Conservation (phyloP, 805 yeast genomes). For the Blastobotrys parvus region DNA sequence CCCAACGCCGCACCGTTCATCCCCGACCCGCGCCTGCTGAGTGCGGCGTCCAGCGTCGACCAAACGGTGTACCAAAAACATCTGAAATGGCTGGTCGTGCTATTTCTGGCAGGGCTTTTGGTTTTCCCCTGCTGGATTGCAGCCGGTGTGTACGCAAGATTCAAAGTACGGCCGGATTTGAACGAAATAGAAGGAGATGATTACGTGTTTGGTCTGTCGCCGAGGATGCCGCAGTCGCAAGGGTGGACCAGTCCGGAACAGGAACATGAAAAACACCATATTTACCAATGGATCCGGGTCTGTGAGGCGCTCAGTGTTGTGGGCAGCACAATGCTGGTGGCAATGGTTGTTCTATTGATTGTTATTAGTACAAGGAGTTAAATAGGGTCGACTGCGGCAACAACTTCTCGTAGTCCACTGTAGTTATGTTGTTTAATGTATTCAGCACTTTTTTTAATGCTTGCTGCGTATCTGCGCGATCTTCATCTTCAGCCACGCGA, state of each 20-base stretch:
- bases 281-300: too few relatives aligned
- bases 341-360: too few relatives aligned
- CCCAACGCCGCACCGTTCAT: not conserved
- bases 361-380: too few relatives aligned
- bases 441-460: not conserved
- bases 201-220: not conserved
- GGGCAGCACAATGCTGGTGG: too few relatives aligned
- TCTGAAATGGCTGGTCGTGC: not conserved
- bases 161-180: not conserved
- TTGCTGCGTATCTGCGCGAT: not conserved
- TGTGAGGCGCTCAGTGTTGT: too few relatives aligned
- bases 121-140: conserved; percentile 3
- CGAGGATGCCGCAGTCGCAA: too few relatives aligned
- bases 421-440: not conserved
- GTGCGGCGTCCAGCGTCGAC: not conserved
- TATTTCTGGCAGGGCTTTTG: conserved; percentile 2
- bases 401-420: not conserved
- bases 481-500: not conserved
- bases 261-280: too few relatives aligned
- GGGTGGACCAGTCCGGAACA: too few relatives aligned
- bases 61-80: not conserved
- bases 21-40: not conserved
- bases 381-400: not conserved
- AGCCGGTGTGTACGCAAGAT: not conserved
- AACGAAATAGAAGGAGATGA: not conserved